phyloP scores from a whole-genome alignment of 768 basidiomycete species.

The Brasilioporus rufonigricans region DNA sequence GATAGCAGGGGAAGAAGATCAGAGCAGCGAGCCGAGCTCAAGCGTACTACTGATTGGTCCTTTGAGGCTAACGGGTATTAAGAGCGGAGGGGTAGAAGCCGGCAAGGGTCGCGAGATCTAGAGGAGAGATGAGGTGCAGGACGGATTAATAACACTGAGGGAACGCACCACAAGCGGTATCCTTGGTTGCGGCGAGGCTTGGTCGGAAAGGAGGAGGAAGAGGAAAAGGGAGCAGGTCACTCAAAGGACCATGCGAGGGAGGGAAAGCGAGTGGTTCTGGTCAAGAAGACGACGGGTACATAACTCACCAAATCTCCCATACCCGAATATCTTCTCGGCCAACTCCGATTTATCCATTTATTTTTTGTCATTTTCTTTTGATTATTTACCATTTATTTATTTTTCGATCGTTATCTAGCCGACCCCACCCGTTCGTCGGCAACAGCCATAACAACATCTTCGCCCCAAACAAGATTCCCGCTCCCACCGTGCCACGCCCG shows the following conservation, averaged over 20 bases:
- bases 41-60: constrained; percentile 51
- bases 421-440: constrained; percentile 19
- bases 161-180: constrained; percentile 48
- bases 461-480: constrained; percentile 5
- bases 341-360: constrained; percentile 20
- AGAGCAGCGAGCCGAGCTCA: constrained; percentile 68
- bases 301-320: constrained; percentile 21
- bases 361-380: constrained; percentile 10
- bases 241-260: constrained; percentile 37
- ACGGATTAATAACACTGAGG: not conserved
- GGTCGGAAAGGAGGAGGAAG: constrained; percentile 34
- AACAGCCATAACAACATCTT: constrained; percentile 7
- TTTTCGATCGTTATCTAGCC: constrained; percentile 27
- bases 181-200: constrained; percentile 49
- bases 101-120: constrained; percentile 95
- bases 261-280: constrained; percentile 23
- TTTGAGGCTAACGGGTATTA: constrained; percentile 32
- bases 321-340: constrained; percentile 26
- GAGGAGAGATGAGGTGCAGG: not conserved
- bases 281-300: constrained; percentile 32
- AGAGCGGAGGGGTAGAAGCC: constrained; percentile 62
- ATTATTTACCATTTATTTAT: constrained; percentile 14
- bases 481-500: constrained; percentile 18
- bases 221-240: constrained; percentile 26
- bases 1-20: constrained; percentile 17